A percentile compares a stretch with the other conserved stretches of the same genome.
Evolutionary conservation across 2,329 filamentous ascomycete species (phyloP).

Genomic region (Aschersonia sp.): DNA sequence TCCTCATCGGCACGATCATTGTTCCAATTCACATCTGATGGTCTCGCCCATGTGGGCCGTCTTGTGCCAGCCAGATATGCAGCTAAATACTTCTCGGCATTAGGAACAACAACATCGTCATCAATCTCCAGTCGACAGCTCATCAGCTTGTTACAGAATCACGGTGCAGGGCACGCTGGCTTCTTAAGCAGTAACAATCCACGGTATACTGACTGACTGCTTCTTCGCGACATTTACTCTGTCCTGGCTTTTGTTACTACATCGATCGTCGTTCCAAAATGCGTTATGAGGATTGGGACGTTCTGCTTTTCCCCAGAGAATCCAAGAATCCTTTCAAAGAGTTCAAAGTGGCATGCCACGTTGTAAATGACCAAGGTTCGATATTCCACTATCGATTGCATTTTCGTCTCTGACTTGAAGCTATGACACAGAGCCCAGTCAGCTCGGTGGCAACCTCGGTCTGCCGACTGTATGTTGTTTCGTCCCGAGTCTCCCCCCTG

Average conservation of each 20-base stretch:
- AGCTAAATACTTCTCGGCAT: too few species aligned
- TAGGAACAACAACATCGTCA: too few species aligned
- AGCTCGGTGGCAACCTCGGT: conserved; percentile 29
- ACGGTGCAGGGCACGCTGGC: too few species aligned
- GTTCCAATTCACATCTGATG: too few species aligned
- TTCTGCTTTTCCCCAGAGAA: conserved; percentile 59
- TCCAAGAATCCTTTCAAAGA: conserved; percentile 62
- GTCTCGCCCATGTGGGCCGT: too few species aligned
- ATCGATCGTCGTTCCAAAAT: conserved; percentile 34
- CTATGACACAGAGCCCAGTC: conserved; percentile 31
- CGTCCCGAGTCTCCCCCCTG: conserved; percentile 46
- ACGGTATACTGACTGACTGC: too few species aligned
- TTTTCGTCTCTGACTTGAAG: background rate
- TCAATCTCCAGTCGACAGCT: too few species aligned
- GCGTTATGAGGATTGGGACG: conserved; percentile 79
- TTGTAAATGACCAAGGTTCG: conserved; percentile 38
- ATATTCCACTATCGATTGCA: background rate
- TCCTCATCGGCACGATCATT: background rate
- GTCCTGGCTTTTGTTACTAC: background rate
- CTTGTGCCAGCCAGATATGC: too few species aligned
- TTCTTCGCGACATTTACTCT: too few species aligned
- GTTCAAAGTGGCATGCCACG: conserved; percentile 67
- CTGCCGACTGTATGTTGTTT: conserved; percentile 60
- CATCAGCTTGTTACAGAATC: too few species aligned
- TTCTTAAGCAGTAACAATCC: too few species aligned